Evolutionary conservation across 331 rosid genomes (phyloP).

Genomic region (Malus hybrid): DNA sequence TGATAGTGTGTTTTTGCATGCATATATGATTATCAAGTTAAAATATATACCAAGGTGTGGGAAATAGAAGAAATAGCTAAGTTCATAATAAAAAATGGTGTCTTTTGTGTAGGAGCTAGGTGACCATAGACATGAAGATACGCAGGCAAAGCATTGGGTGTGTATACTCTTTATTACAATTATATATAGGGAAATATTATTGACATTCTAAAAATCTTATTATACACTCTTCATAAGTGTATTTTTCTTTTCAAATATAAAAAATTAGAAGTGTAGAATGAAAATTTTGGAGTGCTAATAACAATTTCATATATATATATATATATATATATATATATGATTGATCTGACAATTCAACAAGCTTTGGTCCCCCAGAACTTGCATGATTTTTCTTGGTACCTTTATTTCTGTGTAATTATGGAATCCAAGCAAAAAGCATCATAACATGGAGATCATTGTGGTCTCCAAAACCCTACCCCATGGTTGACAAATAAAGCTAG

Average conservation of each 20-base stretch:
- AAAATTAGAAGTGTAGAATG: too few relatives aligned
- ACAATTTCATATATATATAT: too few relatives aligned
- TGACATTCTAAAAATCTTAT: too few relatives aligned
- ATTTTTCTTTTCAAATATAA: too few relatives aligned
- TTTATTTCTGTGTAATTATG: slow-evolving; percentile 56
- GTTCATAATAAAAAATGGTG: background rate
- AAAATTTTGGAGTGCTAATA: too few relatives aligned
- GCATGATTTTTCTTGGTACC: slow-evolving; percentile 21
- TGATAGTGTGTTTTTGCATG: background rate
- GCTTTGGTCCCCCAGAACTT: background rate
- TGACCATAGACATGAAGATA: background rate
- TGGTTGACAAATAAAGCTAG: slow-evolving; percentile 10
- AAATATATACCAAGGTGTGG: background rate
- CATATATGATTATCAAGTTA: background rate
- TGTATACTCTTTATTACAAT: background rate
- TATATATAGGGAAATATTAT: too few relatives aligned
- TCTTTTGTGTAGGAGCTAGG: background rate
- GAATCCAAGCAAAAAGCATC: slow-evolving; percentile 42
- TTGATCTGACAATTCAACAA: background rate
- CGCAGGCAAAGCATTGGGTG: background rate
- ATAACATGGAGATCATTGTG: slow-evolving; percentile 32
- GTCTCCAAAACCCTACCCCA: slow-evolving; percentile 26
- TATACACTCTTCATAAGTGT: too few relatives aligned
- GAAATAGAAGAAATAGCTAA: background rate
- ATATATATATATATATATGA: background rate